Percentiles rank a stretch among this genome's conserved stretches.
These are phyloP conservation scores for Diaporthe sp. DNA, from an alignment of 2,329 filamentous ascomycete genomes.

Conservation along the genomic window DNA sequence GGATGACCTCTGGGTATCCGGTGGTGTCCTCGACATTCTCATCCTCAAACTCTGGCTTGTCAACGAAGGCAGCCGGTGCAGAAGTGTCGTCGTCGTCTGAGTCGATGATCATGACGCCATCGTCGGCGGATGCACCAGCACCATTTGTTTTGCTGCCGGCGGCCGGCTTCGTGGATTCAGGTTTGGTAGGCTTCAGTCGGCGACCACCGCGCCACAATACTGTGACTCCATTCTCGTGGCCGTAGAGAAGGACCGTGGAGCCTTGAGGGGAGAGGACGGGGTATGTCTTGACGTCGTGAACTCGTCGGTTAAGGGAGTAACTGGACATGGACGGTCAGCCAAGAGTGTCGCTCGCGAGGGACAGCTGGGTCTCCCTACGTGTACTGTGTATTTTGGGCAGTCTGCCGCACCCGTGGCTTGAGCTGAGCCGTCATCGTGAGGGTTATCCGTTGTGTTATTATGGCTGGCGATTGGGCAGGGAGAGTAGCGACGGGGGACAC, in stretches of 20 bases:
- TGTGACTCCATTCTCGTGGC: constrained; percentile 73
- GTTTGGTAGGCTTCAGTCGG: constrained; percentile 65
- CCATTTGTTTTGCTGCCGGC: constrained; percentile 66
- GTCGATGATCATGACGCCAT: constrained; percentile 73
- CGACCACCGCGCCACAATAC: constrained; percentile 74
- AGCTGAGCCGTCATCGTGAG: constrained; percentile 44
- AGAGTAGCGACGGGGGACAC: not conserved
- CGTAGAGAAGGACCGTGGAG: constrained; percentile 73
- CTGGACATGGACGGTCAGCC: constrained; percentile 51
- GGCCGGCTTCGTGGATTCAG: constrained; percentile 44
- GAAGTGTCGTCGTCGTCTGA: constrained; percentile 69
- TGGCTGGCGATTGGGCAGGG: not conserved
- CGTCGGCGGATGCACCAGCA: constrained; percentile 52
- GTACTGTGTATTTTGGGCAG: constrained; percentile 63
- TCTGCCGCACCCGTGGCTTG: constrained; percentile 59
- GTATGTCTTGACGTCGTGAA: constrained; percentile 72
- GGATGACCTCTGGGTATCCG: constrained; percentile 66
- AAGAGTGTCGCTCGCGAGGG: not conserved
- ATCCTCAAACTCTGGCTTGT: constrained; percentile 72
- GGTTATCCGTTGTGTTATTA: not conserved
- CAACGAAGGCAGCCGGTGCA: constrained; percentile 54
- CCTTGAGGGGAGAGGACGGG: constrained; percentile 74
- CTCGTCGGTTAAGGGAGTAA: constrained; percentile 70
- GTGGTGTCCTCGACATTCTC: constrained; percentile 60
- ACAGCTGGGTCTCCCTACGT: constrained; percentile 53